Base-by-base conservation (phyloP, 352 stramenopile species). In the Globisporangium cylindrosporum region DNA sequence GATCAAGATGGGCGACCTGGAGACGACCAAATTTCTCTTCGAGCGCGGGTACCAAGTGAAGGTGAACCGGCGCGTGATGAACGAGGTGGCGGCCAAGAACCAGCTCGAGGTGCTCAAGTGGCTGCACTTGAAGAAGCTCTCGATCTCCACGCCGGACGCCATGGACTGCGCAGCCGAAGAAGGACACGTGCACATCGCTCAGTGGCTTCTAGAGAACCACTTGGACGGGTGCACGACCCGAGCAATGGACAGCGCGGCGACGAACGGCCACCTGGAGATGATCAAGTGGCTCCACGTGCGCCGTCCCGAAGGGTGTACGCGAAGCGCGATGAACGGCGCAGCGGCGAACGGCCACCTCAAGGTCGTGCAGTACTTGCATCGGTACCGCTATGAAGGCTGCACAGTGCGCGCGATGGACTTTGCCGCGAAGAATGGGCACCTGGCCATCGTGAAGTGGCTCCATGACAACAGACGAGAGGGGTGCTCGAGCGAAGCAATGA, bases 181-280 rank as follows among this genome's bases (percentile, higher is more conserved):
- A 12, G 62, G 62, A 6, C 62, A 62, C 27, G 51, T 62, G 18
- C 62, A 61, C 12, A 68, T 68, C 8, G 53, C 62, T 1, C 62
- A 68, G 38, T 68, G 62, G 62, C 62, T 68, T 32, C 43, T 68
- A 3, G 62, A 68, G 36, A 68, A 68, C 14, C 62, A 68, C 53
- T 57, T 68, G 36, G 62, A 68, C 25, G 62, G 62, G 20, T 68
- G 62, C 25, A 68, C 62, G 53, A 68, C 61, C 1, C 48, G 62
- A 20, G 62, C 62, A 27, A 62, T 68, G 53, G 62, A 68, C 25
- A 68, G 53, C n/a, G 62, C 62, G 10, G 62, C 62, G 8, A 62
- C 62, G 25, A 68, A 68, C n/a, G 62, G 62, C 24, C 62, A 68
- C 25, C 53, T 68, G 14, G 53, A 68, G n/a, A 68, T 68, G 62